Evolutionary conservation across 2,329 filamentous ascomycete species (phyloP).

Genomic region (Hyphodiscus sp.): DNA sequence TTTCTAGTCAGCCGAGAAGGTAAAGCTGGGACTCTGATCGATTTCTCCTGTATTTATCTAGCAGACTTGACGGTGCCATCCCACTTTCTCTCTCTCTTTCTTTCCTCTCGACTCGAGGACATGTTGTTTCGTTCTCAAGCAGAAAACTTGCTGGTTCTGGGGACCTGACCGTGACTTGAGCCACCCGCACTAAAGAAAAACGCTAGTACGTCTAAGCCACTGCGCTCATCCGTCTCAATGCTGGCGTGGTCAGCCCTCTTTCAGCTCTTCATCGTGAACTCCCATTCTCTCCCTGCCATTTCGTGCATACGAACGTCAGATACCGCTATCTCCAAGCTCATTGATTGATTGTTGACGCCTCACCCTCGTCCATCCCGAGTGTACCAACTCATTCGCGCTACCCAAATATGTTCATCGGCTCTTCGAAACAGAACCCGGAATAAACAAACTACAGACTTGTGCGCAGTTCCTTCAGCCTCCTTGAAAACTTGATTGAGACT

Average conservation of each 20-base stretch:
- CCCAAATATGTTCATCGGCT: slow-evolving; percentile 12
- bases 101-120: too few species aligned
- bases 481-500: slow-evolving; percentile 1
- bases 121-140: too few species aligned
- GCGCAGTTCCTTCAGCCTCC: slow-evolving; percentile 11
- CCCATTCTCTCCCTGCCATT: background rate
- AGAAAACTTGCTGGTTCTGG: too few species aligned
- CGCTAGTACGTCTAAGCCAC: too few species aligned
- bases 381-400: background rate
- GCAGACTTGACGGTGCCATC: too few species aligned
- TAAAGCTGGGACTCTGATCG: too few species aligned
- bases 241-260: background rate
- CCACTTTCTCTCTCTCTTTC: too few species aligned
- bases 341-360: background rate
- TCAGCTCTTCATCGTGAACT: background rate
- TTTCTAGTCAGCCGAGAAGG: too few species aligned
- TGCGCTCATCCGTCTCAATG: background rate
- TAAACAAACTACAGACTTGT: slow-evolving; percentile 6
- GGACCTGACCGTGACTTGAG: too few species aligned
- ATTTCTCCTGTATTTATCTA: too few species aligned
- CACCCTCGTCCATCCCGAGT: background rate
- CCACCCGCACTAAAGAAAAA: too few species aligned
- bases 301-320: background rate
- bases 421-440: slow-evolving; percentile 2
- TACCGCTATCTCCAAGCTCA: background rate